These are phyloP conservation scores for Plasmodium inui DNA, from an alignment of 169 alveolate genomes.

Conservation along the genomic window DNA sequence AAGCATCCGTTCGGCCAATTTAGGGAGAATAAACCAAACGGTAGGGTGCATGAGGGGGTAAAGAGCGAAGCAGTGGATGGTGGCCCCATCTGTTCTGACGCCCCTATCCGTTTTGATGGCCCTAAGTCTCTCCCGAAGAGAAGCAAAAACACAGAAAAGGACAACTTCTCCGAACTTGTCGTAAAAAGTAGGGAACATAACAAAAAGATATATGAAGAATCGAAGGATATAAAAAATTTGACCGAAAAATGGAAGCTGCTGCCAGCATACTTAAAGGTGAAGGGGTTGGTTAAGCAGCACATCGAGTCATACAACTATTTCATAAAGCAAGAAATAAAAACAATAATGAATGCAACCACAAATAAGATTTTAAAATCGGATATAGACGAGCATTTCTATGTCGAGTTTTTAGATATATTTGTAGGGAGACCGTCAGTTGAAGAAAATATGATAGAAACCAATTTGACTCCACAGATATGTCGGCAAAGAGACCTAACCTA, in stretches of 20 bases:
- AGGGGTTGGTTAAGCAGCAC: slow-evolving; percentile 96
- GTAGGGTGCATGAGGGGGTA: neutral
- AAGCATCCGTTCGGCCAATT: neutral
- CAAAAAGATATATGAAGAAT: slow-evolving; percentile 46
- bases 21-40: neutral
- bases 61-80: neutral
- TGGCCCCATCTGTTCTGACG: neutral
- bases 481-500: slow-evolving; percentile 98
- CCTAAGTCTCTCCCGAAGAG: neutral
- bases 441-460: slow-evolving; percentile 88
- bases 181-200: slow-evolving; percentile 33
- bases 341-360: slow-evolving; percentile 93
- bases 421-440: slow-evolving; percentile 91
- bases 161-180: slow-evolving; percentile 7
- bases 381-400: slow-evolving; percentile 88
- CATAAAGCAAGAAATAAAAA: slow-evolving; percentile 92
- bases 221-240: slow-evolving; percentile 69
- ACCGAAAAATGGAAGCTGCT: slow-evolving; percentile 95
- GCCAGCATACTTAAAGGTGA: slow-evolving; percentile 93
- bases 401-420: slow-evolving; percentile 90
- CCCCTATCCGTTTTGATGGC: neutral
- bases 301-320: slow-evolving; percentile 95
- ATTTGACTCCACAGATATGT: slow-evolving; percentile 96
- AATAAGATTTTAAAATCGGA: slow-evolving; percentile 90
- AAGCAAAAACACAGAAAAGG: neutral